Evolutionary conservation across 768 basidiomycete species (phyloP), one percentile per base, ranked within the genome.

Genomic region (Naganishia antarctica): DNA sequence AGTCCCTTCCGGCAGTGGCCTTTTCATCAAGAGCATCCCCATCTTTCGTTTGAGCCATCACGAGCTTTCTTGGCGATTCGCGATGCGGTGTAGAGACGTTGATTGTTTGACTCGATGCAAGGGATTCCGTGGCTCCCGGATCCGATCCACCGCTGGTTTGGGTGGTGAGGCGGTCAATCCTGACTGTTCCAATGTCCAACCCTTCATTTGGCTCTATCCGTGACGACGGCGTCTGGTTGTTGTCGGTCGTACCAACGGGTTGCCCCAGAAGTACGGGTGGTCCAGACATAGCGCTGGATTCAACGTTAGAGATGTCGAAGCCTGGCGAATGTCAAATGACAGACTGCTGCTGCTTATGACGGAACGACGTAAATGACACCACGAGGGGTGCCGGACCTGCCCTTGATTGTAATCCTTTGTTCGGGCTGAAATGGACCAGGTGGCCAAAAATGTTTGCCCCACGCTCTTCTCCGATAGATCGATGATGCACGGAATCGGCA

Each of bases 391-490:
- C 16, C 50, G 50, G 50, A 51, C 32, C 28, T 51, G 31, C n/a
- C 50, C 50, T 51, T 34, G 50, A 21, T 34, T 31, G 21, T 34
- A 50, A 29, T 28, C 25, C 25, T n/a, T n/a, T n/a, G n/a, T n/a
- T n/a, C n/a, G n/a, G 31, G 9, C 48, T 26, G 26, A 28, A 31
- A 26, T 53, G 51, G n/a, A 31, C n/a, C 53, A 57, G 31, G 53
- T 57, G 53, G 23, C 53, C 53, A 57, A 57, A 57, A 37, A 9
- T 57, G 53, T 49, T 49, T 18, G 47, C 47, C 47, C 40, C n/a
- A 40, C 53, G 53, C 53, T 57, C 53, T 57, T 57, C 53, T 57
- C 53, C 53, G 53, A 57, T 37, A 16, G 50, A 51, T 51, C 50
- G 50, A 34, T 26, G 26, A 29, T n/a, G 48, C 48, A 26, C 7